phyloP scores from a whole-genome alignment of 1,284 basidiomycete species.

The Malassezia arunalokei region DNA sequence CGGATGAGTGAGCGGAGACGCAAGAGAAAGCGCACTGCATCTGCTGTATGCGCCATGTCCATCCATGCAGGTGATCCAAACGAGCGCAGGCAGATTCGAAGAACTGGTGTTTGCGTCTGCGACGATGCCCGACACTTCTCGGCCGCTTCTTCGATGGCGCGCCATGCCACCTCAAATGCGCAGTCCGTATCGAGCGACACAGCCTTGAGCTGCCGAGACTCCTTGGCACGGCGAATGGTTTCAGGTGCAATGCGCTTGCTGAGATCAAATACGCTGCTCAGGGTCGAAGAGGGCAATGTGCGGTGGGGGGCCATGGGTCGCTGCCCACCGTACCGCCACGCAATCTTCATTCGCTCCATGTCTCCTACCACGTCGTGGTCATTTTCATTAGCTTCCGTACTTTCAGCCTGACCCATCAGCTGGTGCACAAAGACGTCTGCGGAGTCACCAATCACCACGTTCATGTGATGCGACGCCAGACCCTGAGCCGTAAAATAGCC shows the following conservation, averaged over 20 bases:
- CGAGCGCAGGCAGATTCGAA: slow-evolving; percentile 27
- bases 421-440: slow-evolving; percentile 47
- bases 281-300: neutral
- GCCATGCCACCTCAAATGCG: slow-evolving; percentile 18
- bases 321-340: slow-evolving; percentile 89
- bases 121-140: slow-evolving; percentile 8
- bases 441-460: slow-evolving; percentile 55
- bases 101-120: slow-evolving; percentile 15
- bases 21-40: slow-evolving; percentile 27
- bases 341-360: slow-evolving; percentile 47
- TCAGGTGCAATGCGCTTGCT: slow-evolving; percentile 46
- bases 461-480: slow-evolving; percentile 58
- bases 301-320: slow-evolving; percentile 46
- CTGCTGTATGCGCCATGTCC: neutral
- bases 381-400: neutral
- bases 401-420: slow-evolving; percentile 29
- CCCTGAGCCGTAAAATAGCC: slow-evolving; percentile 82
- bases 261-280: slow-evolving; percentile 57
- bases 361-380: slow-evolving; percentile 1
- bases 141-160: slow-evolving; percentile 16
- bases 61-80: slow-evolving; percentile 30
- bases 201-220: neutral
- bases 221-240: neutral
- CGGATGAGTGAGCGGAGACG: slow-evolving; percentile 25
- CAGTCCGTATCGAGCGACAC: neutral